These are phyloP conservation scores for Fusarium tuaranense DNA, from an alignment of 2,329 filamentous ascomycete genomes.

Conservation along the genomic window DNA sequence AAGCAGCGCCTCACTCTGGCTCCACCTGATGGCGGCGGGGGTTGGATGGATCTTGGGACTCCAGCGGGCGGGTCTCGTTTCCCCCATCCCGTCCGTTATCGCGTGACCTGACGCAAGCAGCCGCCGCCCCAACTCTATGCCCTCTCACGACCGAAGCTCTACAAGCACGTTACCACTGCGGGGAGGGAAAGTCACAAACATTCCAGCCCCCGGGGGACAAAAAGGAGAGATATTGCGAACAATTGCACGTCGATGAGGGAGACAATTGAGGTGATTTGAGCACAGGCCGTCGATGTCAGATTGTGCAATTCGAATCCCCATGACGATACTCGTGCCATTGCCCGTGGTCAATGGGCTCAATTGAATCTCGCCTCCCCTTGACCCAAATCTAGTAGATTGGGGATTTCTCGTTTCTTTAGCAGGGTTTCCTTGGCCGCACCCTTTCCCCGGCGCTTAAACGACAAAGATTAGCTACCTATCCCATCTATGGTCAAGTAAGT, in stretches of 20 bases:
- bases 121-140: conserved; percentile 37
- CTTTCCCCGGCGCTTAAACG: background rate
- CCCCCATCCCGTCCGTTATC: conserved; percentile 45
- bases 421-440: background rate
- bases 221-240: background rate
- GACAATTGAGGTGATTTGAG: background rate
- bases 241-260: background rate
- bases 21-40: background rate
- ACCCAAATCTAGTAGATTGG: conserved; percentile 1
- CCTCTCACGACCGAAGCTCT: conserved; percentile 23
- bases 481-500: background rate
- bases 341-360: conserved; percentile 23
- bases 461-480: background rate
- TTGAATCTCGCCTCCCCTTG: conserved; percentile 31
- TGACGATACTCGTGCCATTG: conserved; percentile 18
- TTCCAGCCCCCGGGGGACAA: background rate
- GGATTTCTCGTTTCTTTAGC: background rate
- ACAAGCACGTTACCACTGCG: conserved; percentile 23
- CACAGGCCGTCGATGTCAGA: background rate
- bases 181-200: background rate
- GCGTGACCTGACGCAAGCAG: conserved; percentile 50
- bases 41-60: conserved; percentile 4
- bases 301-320: conserved; percentile 10
- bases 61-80: conserved; percentile 26
- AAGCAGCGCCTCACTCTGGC: background rate